Percentiles rank a stretch among this genome's conserved stretches.
Conservation (phyloP, 352 stramenopile genomes). For the Phytophthora sp. region DNA sequence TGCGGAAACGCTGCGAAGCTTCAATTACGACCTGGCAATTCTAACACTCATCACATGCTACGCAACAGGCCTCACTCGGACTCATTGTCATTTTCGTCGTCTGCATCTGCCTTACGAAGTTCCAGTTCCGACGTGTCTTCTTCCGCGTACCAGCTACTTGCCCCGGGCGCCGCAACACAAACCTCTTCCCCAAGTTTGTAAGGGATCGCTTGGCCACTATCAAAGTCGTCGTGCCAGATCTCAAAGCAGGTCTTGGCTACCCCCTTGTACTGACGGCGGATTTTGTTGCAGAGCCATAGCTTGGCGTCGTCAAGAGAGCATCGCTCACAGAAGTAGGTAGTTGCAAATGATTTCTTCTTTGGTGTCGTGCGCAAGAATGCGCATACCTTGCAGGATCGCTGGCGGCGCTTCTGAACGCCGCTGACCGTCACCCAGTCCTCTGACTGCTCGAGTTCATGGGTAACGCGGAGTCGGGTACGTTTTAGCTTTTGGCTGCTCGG, state of each 20-base stretch:
- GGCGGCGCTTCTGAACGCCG: not conserved
- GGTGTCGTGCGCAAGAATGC: not conserved
- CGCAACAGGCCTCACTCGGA: not conserved
- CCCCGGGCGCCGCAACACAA: slow-evolving; percentile 20
- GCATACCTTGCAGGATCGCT: not conserved
- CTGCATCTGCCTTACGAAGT: not conserved
- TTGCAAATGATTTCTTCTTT: slow-evolving; percentile 1
- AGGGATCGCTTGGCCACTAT: slow-evolving; percentile 2
- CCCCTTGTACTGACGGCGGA: not conserved
- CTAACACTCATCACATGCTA: not conserved
- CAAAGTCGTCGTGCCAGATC: slow-evolving; percentile 36
- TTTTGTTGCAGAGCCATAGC: slow-evolving; percentile 21
- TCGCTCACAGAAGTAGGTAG: slow-evolving; percentile 5
- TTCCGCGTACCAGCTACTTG: slow-evolving; percentile 12
- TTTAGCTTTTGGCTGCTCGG: not conserved
- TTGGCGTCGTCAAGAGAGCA: slow-evolving; percentile 21
- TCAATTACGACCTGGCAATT: not conserved
- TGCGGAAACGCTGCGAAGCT: too few relatives aligned
- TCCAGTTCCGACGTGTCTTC: slow-evolving; percentile 14
- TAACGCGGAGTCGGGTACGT: not conserved
- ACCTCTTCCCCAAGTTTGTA: not conserved
- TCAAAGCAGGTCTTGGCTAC: slow-evolving; percentile 22
- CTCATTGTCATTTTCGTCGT: not conserved
- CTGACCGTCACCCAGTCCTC: slow-evolving; percentile 1
- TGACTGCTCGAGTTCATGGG: not conserved